Percentiles rank a stretch among this genome's conserved stretches.
These are phyloP conservation scores for Blastobotrys apis DNA, from an alignment of 1,139 yeast genomes.

Conservation along the genomic window DNA sequence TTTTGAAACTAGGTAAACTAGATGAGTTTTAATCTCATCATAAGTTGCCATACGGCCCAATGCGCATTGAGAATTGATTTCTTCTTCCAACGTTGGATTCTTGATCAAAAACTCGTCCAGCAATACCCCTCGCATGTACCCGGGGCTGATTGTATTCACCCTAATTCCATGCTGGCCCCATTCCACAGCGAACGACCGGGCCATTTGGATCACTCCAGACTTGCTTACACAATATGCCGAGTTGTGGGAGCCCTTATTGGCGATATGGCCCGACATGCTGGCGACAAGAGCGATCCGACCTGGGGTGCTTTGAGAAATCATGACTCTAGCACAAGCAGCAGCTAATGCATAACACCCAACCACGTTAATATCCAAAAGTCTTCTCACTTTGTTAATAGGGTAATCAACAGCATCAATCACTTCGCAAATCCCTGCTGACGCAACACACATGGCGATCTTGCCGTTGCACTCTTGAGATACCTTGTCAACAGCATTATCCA, in stretches of 20 bases:
- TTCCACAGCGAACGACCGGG: conserved; percentile 50
- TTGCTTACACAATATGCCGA: conserved; percentile 52
- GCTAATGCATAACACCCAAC: neutral
- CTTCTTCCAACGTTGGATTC: neutral
- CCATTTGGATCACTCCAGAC: conserved; percentile 48
- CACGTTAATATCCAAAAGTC: neutral
- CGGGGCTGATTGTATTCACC: conserved; percentile 74
- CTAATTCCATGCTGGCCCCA: conserved; percentile 55
- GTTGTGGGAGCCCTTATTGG: conserved; percentile 29
- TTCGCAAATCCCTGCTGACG: neutral
- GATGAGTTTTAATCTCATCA: neutral
- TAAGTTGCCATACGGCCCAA: neutral
- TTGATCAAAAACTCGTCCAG: neutral
- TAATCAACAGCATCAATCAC: neutral
- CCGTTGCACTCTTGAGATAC: neutral
- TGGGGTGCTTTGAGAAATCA: conserved; percentile 32
- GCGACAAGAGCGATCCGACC: conserved; percentile 17
- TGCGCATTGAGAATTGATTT: neutral
- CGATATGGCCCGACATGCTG: conserved; percentile 15
- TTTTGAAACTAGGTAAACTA: conserved; percentile 52
- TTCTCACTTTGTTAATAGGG: neutral
- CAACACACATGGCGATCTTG: neutral
- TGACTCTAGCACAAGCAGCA: conserved; percentile 14
- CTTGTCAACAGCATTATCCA: neutral
- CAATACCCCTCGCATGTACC: conserved; percentile 46